Evolutionary conservation across 2,329 filamentous ascomycete genomes (phyloP), one percentile per base, ranked within the genome.

Genomic region (Elsinoe fawcettii): DNA sequence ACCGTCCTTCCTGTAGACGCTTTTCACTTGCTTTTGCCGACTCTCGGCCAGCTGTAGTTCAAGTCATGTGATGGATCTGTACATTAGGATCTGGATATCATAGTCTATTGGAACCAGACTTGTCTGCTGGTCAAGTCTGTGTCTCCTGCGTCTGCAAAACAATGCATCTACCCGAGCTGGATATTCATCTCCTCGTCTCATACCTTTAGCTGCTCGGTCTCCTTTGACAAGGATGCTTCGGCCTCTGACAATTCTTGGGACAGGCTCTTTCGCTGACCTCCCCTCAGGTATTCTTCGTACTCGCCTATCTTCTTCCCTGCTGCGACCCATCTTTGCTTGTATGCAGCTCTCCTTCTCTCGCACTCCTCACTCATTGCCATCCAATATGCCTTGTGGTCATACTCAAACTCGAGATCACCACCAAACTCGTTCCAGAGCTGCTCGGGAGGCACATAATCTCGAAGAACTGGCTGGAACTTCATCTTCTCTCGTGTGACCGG

Each of bases 381-480:
- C 93, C 93, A 99, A 77, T 96, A 99, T 14, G 77, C 72, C 1
- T 79, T 74, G 73, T 99, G 93, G 66, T 96, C 88, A 71, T 99
- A 99, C 66, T 90, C 85, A 69, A 99, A 97, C 59, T 91, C 81
- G 60, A 95, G 81, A 51, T 88, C 81, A 58, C 93, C 92, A 49
- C 85, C 84, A 66, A 87, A 84, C 58, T 84, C 79, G 65, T 84
- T 86, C 85, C 90, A 87, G 55, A 99, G 81, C 70, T 97, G 92
- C 66, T 85, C 79, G 6, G 84, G 73, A 4, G 90, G 90, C 18
- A 99, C 86, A 70, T 90, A 90, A 63, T 87, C 77, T 64, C 80
- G 80, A 76, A 96, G 85, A 68, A 95, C 87, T 71, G 96, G 90
- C 77, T 97, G 96, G 80, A 96, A 96, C 76, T 93, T 95, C 75